A percentile compares a stretch with the other conserved stretches of the same genome.
These are phyloP conservation scores for Penicillium atrosanguineum DNA, from an alignment of 495 filamentous ascomycete genomes.

Conservation along the genomic window DNA sequence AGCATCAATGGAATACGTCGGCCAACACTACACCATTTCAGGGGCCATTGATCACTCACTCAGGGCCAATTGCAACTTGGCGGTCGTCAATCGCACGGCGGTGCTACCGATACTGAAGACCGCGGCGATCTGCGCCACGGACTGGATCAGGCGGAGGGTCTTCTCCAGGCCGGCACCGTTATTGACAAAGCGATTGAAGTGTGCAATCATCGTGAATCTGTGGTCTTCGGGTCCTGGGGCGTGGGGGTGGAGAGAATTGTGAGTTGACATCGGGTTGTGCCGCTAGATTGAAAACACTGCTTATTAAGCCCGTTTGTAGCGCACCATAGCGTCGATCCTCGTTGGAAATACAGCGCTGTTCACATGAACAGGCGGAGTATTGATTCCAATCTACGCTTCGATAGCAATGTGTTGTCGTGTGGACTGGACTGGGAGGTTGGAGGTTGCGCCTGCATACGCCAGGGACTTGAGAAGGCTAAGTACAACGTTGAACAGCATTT, in stretches of 20 bases:
- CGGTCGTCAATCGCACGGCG: conserved; percentile 24
- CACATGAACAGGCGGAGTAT: background rate
- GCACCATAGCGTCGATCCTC: background rate
- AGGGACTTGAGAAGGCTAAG: background rate
- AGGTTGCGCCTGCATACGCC: background rate
- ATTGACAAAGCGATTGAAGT: conserved; percentile 38
- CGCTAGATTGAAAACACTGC: background rate
- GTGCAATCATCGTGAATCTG: conserved; percentile 14
- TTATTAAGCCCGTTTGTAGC: background rate
- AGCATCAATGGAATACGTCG: conserved; percentile 1
- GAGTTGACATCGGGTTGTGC: conserved; percentile 2
- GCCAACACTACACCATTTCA: background rate
- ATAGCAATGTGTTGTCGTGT: background rate
- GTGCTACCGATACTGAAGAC: conserved; percentile 32
- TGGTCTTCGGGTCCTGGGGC: background rate
- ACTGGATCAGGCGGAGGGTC: conserved; percentile 59
- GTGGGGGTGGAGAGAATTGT: conserved; percentile 1
- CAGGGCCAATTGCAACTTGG: conserved; percentile 35
- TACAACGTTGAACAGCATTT: background rate
- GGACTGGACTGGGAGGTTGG: background rate
- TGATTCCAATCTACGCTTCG: background rate
- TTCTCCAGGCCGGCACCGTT: conserved; percentile 55
- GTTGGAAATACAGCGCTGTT: background rate
- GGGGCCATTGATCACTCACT: conserved; percentile 18
- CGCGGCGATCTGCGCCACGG: conserved; percentile 47